Evolutionary conservation across 108 stramenopile species (phyloP), one percentile per base, ranked within the genome.

Genomic region (Schizochytrium sp.): DNA sequence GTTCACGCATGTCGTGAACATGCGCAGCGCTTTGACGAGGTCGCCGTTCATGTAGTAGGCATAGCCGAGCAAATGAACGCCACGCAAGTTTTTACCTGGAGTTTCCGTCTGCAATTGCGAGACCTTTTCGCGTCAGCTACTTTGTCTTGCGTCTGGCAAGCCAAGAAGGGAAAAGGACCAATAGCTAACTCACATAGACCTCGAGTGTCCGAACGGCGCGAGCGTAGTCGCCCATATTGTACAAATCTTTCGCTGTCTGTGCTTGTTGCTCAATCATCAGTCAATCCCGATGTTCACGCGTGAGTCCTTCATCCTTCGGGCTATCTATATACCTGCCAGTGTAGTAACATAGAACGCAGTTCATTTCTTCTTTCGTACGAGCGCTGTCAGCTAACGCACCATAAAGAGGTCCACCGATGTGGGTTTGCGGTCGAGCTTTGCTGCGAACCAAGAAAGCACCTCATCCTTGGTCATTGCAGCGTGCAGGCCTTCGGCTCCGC

Each of bases 21-120:
- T 83, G 6, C 48, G 23, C 45, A 83, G 76, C 23, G 76, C 76
- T 16, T 53, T 47, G 51, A 3, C 25, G 1, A 83, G 76, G 51
- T 83, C 76, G 48, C 76, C 76, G 5, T 83, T 83, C 76, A 83
- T 83, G 51, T 83, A 83, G 28, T 83, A 83, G n/a, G 76, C 76
- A 23, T 83, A 83, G 16, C 76, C 76, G 12, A 83, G 76, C 76
- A 83, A 83, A 34, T 83, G 76, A 4, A 83, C 23, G 25, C 76
- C 76, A 34, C 23, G 25, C 45, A 83, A 12, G 25, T 53, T 28
- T 34, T 83, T 83, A 6, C 76, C 76, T 16, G 76, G 76, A 83
- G 48, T 28, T 12, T 69, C 63, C 25, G 34, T 12, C 63, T 69
- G 63, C 6, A 1, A 8, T 23, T 8, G 41, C 21, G 41, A 69